phyloP scores from a whole-genome alignment of 2,329 filamentous ascomycete genomes.

The Arthrobotrys iridis region DNA sequence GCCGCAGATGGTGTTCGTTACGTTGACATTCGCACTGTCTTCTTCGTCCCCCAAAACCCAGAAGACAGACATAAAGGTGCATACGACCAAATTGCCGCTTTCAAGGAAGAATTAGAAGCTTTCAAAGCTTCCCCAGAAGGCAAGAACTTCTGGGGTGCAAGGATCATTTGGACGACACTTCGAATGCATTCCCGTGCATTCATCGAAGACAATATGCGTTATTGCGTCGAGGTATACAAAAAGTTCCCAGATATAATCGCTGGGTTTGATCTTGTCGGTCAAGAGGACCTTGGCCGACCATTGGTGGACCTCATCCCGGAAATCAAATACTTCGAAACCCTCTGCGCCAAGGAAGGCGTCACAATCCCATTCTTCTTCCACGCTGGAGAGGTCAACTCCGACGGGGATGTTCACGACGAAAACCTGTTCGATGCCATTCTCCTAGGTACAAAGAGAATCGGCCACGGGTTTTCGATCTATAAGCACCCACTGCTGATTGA shows the following conservation, averaged over 20 bases:
- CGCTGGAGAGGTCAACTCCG: constrained; percentile 85
- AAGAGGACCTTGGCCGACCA: constrained; percentile 81
- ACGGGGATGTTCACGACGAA: constrained; percentile 77
- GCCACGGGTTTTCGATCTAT: constrained; percentile 86
- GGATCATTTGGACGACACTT: constrained; percentile 84
- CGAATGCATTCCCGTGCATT: constrained; percentile 71
- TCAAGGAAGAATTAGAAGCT: constrained; percentile 79
- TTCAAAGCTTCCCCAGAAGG: constrained; percentile 79
- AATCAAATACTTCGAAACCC: constrained; percentile 91
- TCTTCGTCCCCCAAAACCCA: constrained; percentile 62
- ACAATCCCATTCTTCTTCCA: constrained; percentile 96
- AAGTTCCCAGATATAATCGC: constrained; percentile 80
- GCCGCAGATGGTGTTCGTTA: constrained; percentile 85
- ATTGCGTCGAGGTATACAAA: constrained; percentile 83
- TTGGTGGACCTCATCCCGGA: constrained; percentile 81
- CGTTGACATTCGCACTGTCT: constrained; percentile 82
- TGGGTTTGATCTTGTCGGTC: constrained; percentile 89
- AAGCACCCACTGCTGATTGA: constrained; percentile 91
- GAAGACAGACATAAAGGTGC: constrained; percentile 52
- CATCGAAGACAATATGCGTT: constrained; percentile 83
- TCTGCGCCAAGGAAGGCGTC: constrained; percentile 79
- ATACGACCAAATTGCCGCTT: constrained; percentile 74
- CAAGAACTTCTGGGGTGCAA: constrained; percentile 80
- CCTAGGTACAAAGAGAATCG: constrained; percentile 86
- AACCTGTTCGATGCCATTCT: constrained; percentile 92